Conservation (phyloP, 768 basidiomycete species). For the Crepidotus variabilis region DNA sequence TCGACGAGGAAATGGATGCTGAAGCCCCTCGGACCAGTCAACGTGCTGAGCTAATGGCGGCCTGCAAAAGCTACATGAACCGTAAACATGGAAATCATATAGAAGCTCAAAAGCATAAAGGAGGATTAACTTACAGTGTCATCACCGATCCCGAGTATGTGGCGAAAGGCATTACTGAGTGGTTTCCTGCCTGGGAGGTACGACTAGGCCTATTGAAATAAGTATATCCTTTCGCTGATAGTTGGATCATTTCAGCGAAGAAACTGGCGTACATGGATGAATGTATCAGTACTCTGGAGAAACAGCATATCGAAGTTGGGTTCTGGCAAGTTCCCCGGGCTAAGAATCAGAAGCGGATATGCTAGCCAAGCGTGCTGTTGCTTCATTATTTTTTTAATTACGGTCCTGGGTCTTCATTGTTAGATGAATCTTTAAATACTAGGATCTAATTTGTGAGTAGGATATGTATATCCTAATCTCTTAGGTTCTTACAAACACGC, state of each 20-base stretch:
- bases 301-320: conserved; percentile 11
- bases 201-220: neutral
- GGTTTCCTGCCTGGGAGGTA: conserved; percentile 30
- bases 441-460: too few species aligned
- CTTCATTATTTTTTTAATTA: neutral
- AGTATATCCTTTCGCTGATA: neutral
- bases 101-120: neutral
- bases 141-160: conserved; percentile 33
- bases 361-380: conserved; percentile 15
- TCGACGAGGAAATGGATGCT: conserved; percentile 20
- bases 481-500: too few species aligned
- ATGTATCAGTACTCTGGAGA: conserved; percentile 11
- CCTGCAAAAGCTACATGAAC: conserved; percentile 6
- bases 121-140: conserved; percentile 14
- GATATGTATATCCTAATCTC: too few species aligned
- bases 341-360: conserved; percentile 22
- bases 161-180: conserved; percentile 30
- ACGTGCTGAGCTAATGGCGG: conserved; percentile 31
- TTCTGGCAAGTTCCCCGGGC: conserved; percentile 22
- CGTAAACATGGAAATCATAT: neutral
- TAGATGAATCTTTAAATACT: too few species aligned
- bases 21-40: conserved; percentile 22
- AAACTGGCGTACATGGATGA: conserved; percentile 20
- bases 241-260: conserved; percentile 9
- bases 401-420: neutral